Conservation (phyloP, 768 basidiomycete species). For the Boletus edulis region DNA sequence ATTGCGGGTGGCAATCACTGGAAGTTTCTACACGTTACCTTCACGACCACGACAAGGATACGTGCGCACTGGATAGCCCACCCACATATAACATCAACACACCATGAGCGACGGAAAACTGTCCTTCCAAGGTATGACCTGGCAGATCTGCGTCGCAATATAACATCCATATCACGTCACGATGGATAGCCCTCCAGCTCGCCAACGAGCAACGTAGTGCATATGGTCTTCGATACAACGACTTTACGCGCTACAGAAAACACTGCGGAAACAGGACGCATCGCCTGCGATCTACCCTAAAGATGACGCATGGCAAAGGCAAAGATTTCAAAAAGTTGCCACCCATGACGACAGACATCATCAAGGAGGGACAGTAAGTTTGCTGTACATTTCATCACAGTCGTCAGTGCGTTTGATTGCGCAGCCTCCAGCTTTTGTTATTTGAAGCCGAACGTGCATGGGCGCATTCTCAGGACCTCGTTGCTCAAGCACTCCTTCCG, state of each 20-base stretch:
- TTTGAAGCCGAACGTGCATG: conserved; percentile 93
- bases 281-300: conserved; percentile 78
- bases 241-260: conserved; percentile 87
- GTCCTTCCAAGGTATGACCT: conserved; percentile 40
- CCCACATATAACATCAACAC: not conserved
- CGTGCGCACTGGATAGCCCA: not conserved
- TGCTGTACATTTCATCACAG: not conserved
- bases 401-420: conserved; percentile 6
- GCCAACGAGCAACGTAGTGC: conserved; percentile 87
- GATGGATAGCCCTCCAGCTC: conserved; percentile 68
- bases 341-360: conserved; percentile 58
- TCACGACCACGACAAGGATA: not conserved
- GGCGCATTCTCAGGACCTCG: conserved; percentile 83
- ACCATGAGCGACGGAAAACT: conserved; percentile 28
- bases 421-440: conserved; percentile 77
- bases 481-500: conserved; percentile 47
- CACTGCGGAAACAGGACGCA: conserved; percentile 92
- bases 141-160: not conserved
- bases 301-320: conserved; percentile 85
- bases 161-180: conserved; percentile 1
- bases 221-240: conserved; percentile 89
- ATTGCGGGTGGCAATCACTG: conserved; percentile 3
- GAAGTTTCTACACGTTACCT: conserved; percentile 15
- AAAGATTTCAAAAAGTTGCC: conserved; percentile 87
- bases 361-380: conserved; percentile 84